Evolutionary conservation across 192 early-diverging fungal genomes (phyloP).

Genomic region (Piromyces finnis): DNA sequence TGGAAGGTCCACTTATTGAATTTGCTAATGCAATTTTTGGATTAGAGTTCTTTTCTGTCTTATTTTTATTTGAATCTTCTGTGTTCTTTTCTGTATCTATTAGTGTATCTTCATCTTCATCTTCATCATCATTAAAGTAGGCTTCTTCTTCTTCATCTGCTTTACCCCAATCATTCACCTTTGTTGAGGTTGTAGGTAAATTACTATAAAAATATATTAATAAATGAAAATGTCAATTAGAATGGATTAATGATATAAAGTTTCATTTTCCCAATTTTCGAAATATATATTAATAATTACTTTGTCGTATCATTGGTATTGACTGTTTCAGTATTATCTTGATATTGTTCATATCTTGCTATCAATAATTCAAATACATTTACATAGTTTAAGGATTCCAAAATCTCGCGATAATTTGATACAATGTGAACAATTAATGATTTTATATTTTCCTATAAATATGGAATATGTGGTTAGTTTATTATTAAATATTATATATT

Average conservation of each 20-base stretch:
- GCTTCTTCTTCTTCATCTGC: not conserved
- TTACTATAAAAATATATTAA: not conserved
- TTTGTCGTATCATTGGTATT: not conserved
- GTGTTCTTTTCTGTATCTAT: not conserved
- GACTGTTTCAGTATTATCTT: slow-evolving; percentile 10
- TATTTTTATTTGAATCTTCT: not conserved
- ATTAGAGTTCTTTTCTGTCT: not conserved
- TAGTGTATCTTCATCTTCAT: not conserved
- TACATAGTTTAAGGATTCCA: slow-evolving; percentile 46
- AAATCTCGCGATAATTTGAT: slow-evolving; percentile 25
- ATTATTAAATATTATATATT: too few species aligned
- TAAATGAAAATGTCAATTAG: too few species aligned
- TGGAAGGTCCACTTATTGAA: not conserved
- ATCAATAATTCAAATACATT: slow-evolving; percentile 36
- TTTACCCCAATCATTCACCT: not conserved
- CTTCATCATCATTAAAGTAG: not conserved
- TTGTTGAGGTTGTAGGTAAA: not conserved
- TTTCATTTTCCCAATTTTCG: too few species aligned
- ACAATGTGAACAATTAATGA: slow-evolving; percentile 52
- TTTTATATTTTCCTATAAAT: slow-evolving; percentile 41
- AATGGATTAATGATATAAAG: too few species aligned
- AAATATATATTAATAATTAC: too few species aligned
- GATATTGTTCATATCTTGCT: slow-evolving; percentile 38
- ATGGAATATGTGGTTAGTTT: too few species aligned
- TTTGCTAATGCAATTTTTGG: not conserved